Percentiles rank a stretch among this genome's conserved stretches.
These are phyloP conservation scores for Kodamaea hsintzibuensis DNA, from an alignment of 805 yeast genomes.

Conservation along the genomic window DNA sequence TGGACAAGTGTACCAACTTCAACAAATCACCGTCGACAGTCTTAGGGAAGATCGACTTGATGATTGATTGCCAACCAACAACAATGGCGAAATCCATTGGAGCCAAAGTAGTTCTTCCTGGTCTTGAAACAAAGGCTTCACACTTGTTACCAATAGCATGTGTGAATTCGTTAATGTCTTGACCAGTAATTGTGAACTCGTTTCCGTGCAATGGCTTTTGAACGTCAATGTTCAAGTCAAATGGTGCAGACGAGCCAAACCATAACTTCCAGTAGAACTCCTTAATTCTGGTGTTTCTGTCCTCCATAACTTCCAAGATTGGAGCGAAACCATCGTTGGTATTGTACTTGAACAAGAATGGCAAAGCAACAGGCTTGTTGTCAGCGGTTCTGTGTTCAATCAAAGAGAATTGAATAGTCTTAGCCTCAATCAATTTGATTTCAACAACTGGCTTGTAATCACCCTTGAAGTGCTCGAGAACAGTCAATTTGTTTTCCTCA, in stretches of 20 bases:
- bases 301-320: constrained; percentile 83
- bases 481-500: constrained; percentile 51
- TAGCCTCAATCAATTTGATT: constrained; percentile 50
- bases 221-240: constrained; percentile 72
- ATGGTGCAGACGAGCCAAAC: constrained; percentile 68
- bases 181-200: constrained; percentile 63
- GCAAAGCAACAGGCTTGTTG: constrained; percentile 69
- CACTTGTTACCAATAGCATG: constrained; percentile 97
- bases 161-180: constrained; percentile 86
- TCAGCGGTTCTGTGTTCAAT: constrained; percentile 89
- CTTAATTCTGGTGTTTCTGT: constrained; percentile 90
- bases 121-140: constrained; percentile 90
- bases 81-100: constrained; percentile 99
- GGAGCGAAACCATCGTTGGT: constrained; percentile 96
- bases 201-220: constrained; percentile 70
- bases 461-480: constrained; percentile 74
- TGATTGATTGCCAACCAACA: constrained; percentile 97
- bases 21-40: constrained; percentile 95
- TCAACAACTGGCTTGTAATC: constrained; percentile 64
- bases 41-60: constrained; percentile 96
- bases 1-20: constrained; percentile 90
- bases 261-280: constrained; percentile 96
- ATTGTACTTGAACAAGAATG: constrained; percentile 74
- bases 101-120: constrained; percentile 81
- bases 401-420: constrained; percentile 66